Percentiles rank a stretch among this genome's conserved stretches.
phyloP scores from a whole-genome alignment of 441 rosid genomes.

The Erodium chrysanthum region DNA sequence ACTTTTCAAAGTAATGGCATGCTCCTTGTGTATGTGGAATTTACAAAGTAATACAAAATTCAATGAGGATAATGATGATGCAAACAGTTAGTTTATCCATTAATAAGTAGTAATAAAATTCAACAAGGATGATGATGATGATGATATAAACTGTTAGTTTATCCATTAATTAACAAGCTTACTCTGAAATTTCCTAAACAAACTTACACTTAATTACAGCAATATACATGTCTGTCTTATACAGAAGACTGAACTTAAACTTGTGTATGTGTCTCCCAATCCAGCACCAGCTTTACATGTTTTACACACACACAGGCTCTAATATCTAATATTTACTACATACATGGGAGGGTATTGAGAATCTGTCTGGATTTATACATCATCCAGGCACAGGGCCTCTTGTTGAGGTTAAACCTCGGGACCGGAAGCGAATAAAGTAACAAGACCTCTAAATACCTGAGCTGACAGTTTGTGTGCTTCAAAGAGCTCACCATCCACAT shows the following conservation, averaged over 20 bases:
- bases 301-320: background rate
- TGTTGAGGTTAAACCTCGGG: slow-evolving; percentile 79
- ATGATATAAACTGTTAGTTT: no score
- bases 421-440: slow-evolving; percentile 79
- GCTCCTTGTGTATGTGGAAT: no score
- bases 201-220: background rate
- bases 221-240: background rate
- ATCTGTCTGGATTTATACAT: no score
- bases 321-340: background rate
- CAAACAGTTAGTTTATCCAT: no score
- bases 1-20: no score
- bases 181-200: background rate
- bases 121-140: no score
- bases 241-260: background rate
- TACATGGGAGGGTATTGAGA: background rate
- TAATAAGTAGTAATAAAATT: no score
- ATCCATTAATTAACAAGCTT: no score
- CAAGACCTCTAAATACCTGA: slow-evolving; percentile 77
- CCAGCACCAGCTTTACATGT: background rate
- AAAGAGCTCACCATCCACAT: slow-evolving; percentile 87
- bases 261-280: background rate
- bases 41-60: no score
- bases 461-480: slow-evolving; percentile 79
- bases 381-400: no score
- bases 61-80: no score